Base-by-base conservation (phyloP, 768 basidiomycete species). In the Asterophora lycoperdoides region DNA sequence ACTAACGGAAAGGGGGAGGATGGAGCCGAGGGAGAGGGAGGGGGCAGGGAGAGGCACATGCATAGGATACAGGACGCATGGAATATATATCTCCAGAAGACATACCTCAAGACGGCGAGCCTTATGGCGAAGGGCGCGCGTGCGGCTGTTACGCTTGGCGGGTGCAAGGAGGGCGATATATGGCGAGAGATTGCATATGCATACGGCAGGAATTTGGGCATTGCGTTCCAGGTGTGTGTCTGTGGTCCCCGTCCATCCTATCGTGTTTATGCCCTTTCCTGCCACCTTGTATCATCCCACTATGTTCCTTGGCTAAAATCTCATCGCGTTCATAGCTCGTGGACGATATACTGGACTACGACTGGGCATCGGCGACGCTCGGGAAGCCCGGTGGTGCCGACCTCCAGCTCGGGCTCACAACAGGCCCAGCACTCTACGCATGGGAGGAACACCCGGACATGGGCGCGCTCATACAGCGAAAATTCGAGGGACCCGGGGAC, bases 131-230 rank as follows among this genome's bases (percentile, higher is more conserved):
- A 97, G 65, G 85, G 85, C 1, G 84, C 88, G 1, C 77, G 94
- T 8, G 88, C 89, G 11, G 82, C 89, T 0, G 92, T 92, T 9
- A 84, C 95, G 1, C 75, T 98, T 0, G 95, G 94, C 2, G 95
- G 95, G 18, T 86, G 78, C 49, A 73, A 68, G 49, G 83, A 90
- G 59, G 90, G 87, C 7, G 94, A 96, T 60, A 66, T 86, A 8
- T 88, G 90, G 76, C 93, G 92, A 65, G 94, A 97, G 63, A 79
- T 86, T 23, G 95, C 95, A n/a, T 98, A 97, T 68, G 91, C 90
- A 4, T 97, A 93, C 68, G 94, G 94, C 2, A 72, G 92, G 51
- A 94, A 96, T 67, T 65, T 96, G 20, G 94, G 94, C 0, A 90
- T 96, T 48, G 93, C 94, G 4, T 96, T 97, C 71, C 94, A 96